phyloP scores from a whole-genome alignment of 2,329 filamentous ascomycete genomes.

The Plenodomus tracheiphilus region DNA sequence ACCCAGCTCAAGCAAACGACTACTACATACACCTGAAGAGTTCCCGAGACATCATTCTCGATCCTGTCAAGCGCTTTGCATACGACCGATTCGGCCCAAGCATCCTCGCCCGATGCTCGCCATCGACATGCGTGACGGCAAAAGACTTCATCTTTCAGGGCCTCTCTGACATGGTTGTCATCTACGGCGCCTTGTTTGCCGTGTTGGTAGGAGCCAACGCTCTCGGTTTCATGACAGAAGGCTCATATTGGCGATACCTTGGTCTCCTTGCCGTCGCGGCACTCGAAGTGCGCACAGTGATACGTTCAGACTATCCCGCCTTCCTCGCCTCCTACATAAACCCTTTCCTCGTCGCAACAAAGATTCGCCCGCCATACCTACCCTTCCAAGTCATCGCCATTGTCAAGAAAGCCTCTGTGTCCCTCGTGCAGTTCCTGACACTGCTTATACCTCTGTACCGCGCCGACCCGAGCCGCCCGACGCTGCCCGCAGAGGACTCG shows the following conservation, averaged over 20 bases:
- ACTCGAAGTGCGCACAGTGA: slow-evolving; percentile 62
- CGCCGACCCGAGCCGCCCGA: slow-evolving; percentile 27
- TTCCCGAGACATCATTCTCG: slow-evolving; percentile 83
- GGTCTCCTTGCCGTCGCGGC: slow-evolving; percentile 58
- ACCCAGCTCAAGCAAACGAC: slow-evolving; percentile 38
- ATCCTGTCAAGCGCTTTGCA: slow-evolving; percentile 74
- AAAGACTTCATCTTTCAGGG: slow-evolving; percentile 74
- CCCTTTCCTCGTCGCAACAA: slow-evolving; percentile 49
- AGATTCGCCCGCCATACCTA: slow-evolving; percentile 65
- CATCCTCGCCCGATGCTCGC: slow-evolving; percentile 52
- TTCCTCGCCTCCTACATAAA: slow-evolving; percentile 53
- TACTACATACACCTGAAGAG: slow-evolving; percentile 83
- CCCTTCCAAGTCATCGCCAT: slow-evolving; percentile 84
- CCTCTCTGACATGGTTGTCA: slow-evolving; percentile 44
- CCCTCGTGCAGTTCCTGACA: slow-evolving; percentile 53
- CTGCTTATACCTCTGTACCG: slow-evolving; percentile 42
- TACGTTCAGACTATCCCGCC: slow-evolving; percentile 52
- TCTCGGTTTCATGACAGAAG: slow-evolving; percentile 40
- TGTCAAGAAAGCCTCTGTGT: slow-evolving; percentile 74
- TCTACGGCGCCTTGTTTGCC: slow-evolving; percentile 33
- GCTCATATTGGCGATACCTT: slow-evolving; percentile 52
- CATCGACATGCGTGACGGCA: slow-evolving; percentile 64
- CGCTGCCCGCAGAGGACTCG: slow-evolving; percentile 27
- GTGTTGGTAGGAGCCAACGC: slow-evolving; percentile 39
- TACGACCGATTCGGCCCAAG: slow-evolving; percentile 83